Evolutionary conservation across 306 rosid genomes (phyloP), one percentile per base, ranked within the genome.

Genomic region (Cucumis cinereus): DNA sequence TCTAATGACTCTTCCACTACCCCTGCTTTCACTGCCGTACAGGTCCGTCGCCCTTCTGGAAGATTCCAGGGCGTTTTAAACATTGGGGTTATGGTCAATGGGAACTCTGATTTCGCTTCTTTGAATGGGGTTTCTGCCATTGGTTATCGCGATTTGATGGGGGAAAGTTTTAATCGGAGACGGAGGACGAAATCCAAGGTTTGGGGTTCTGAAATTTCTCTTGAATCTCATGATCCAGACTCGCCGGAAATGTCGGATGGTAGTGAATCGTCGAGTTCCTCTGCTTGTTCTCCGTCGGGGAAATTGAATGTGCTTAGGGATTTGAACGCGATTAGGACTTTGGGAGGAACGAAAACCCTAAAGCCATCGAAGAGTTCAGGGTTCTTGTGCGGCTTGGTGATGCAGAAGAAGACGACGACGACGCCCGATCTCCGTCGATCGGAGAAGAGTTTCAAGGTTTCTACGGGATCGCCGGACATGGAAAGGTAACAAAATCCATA

Each of bases 1-100:
- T 43, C 70, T 23, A 77, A 71, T n/a, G 53, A 58, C 68, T 33
- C 79, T 7, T 49, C 82, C 35, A 73, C 58, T 33, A 57, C 83
- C 1, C 98, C 93, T 17, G 81, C 90, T 12, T 94, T 92, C 82
- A 85, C 85, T 16, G 95, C 96, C 17, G 38, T 89, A 50, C 97
- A 94, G 74, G 85, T 94, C 4, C 95, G 94, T 23, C 88, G 96
- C 2, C 86, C 89, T 6, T 92, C 98, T 1, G 98, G 97, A 52
- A 86, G 93, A n/a, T 92, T 89, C 83, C 85, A 81, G 4, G 99
- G 99, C 33, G 87, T 94, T 0, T 61, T 94, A 77, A 94, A 94
- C 83, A 79, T 92, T 57, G 95, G 84, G 8, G 91, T 93, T 0
- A 80, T 79, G 85, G 81, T 90, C 23, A 49, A 85, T 10, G 80